Percentiles rank a stretch among this genome's conserved stretches.
Conservation (phyloP, 495 filamentous ascomycete species). For the Aspergillus ellipticus region DNA sequence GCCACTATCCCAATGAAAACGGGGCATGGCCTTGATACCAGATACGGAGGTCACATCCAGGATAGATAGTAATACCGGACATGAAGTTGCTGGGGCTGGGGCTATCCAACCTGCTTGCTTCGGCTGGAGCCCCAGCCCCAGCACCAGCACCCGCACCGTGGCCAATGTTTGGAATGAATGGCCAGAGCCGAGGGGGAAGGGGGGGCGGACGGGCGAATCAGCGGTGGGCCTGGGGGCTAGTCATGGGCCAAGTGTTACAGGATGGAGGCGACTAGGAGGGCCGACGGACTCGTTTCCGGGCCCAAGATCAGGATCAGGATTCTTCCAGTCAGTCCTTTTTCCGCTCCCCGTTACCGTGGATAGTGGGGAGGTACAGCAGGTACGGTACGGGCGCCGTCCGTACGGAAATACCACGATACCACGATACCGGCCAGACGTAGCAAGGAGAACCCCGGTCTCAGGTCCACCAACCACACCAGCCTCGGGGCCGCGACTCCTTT, state of each 20-base stretch:
- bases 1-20: no score
- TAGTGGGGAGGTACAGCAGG: neutral
- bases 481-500: constrained; percentile 41
- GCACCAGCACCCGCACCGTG: neutral
- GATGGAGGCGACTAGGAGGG: constrained; percentile 9
- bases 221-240: neutral
- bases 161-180: constrained; percentile 5
- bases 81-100: neutral
- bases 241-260: constrained; percentile 16
- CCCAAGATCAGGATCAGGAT: constrained; percentile 10
- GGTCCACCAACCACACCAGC: constrained; percentile 15
- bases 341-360: constrained; percentile 1
- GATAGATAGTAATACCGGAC: no score
- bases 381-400: constrained; percentile 3
- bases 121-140: neutral
- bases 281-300: constrained; percentile 14
- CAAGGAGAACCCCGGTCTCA: constrained; percentile 17
- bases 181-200: neutral
- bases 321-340: neutral
- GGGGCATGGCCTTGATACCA: no score
- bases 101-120: neutral
- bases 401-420: no score
- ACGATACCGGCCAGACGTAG: constrained; percentile 13
- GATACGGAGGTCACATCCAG: no score
- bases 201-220: constrained; percentile 8